Conservation (phyloP, 75 land plant species). For the Azolla pinnata region DNA sequence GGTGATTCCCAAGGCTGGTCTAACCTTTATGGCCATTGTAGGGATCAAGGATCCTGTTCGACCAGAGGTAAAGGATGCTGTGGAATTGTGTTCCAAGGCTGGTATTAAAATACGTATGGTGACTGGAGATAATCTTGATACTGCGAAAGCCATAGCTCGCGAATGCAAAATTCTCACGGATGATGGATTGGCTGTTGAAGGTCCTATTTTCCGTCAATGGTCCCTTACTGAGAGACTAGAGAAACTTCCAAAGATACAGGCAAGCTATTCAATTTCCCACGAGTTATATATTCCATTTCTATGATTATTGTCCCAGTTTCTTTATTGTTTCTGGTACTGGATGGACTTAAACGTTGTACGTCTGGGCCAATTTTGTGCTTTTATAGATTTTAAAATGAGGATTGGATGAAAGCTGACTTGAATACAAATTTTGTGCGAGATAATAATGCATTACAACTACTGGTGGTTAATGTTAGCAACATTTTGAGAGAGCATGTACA, state of each 20-base stretch:
- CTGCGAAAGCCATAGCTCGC: constrained; percentile 91
- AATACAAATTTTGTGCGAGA: too few species aligned
- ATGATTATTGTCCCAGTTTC: neutral
- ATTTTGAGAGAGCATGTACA: too few species aligned
- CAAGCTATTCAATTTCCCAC: too few species aligned
- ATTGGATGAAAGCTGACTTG: too few species aligned
- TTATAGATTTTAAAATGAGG: too few species aligned
- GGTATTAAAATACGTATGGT: constrained; percentile 94
- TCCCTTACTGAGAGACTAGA: constrained; percentile 37
- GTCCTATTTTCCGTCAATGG: constrained; percentile 72
- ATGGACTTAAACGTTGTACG: too few species aligned
- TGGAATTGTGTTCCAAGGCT: constrained; percentile 66
- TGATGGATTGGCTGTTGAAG: constrained; percentile 82
- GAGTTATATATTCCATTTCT: neutral
- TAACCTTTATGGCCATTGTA: constrained; percentile 64
- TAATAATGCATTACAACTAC: too few species aligned
- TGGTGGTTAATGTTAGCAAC: too few species aligned
- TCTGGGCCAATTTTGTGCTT: too few species aligned
- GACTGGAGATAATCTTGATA: constrained; percentile 88
- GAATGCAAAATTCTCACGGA: constrained; percentile 97
- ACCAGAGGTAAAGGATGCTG: constrained; percentile 94
- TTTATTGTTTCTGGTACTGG: too few species aligned
- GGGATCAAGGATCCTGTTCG: constrained; percentile 96
- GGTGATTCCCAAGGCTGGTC: constrained; percentile 49
- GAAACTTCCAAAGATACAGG: constrained; percentile 73